These are phyloP conservation scores for Eimeria tenella DNA, from an alignment of 169 alveolate genomes.

Conservation along the genomic window DNA sequence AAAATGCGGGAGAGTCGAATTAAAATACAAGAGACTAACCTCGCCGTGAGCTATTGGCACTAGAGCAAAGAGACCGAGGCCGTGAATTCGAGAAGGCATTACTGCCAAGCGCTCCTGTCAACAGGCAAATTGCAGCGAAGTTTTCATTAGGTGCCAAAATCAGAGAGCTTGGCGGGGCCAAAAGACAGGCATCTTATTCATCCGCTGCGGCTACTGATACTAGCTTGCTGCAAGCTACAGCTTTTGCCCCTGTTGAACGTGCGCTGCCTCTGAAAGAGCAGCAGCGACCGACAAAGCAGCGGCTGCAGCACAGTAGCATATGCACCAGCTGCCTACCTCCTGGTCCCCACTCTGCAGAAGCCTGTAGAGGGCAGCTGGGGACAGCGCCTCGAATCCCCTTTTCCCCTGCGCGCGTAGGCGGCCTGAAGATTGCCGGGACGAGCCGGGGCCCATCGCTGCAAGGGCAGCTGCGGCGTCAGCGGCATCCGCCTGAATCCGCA, in stretches of 20 bases:
- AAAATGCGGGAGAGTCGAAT: neutral
- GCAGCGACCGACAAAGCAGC: neutral
- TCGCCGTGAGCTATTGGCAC: conserved; percentile 90
- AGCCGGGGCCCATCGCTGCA: conserved; percentile 24
- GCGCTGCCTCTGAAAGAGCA: neutral
- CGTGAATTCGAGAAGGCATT: conserved; percentile 89
- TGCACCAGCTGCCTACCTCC: conserved; percentile 34
- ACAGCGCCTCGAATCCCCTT: conserved; percentile 51
- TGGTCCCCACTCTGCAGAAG: conserved; percentile 43
- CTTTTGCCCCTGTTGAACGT: neutral
- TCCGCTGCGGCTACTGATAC: neutral
- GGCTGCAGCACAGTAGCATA: neutral
- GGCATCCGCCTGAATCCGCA: conserved; percentile 60
- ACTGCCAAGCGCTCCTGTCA: conserved; percentile 81
- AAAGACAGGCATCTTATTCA: no score
- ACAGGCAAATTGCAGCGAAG: conserved; percentile 47
- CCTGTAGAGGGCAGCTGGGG: conserved; percentile 50
- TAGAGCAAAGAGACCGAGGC: conserved; percentile 93
- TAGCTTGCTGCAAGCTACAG: neutral
- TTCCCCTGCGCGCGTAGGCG: conserved; percentile 52
- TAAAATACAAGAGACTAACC: neutral
- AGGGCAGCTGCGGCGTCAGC: conserved; percentile 24
- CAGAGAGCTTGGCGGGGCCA: no score
- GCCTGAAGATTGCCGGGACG: conserved; percentile 54
- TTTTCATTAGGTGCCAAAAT: no score